Evolutionary conservation across 441 rosid species (phyloP).

Genomic region (Gossypium armourianum): DNA sequence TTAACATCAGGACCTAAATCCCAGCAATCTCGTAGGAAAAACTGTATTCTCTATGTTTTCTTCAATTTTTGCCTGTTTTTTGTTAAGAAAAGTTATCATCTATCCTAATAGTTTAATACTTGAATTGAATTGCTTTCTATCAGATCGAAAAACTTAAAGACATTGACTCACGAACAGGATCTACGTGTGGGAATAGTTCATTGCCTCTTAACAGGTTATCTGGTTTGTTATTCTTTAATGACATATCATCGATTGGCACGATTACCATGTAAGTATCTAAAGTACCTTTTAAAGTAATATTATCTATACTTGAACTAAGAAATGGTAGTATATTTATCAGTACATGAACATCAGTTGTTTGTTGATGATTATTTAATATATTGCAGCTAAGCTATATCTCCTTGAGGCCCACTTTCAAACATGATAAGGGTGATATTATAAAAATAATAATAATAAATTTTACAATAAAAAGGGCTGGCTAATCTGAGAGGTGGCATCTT

Average conservation of each 20-base stretch:
- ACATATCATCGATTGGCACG: neutral
- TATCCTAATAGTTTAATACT: neutral
- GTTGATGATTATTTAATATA: neutral
- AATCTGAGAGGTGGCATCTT: constrained; percentile 34
- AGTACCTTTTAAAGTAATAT: constrained; percentile 5
- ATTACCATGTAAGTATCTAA: constrained; percentile 4
- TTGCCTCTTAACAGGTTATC: constrained; percentile 5
- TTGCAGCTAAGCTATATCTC: constrained; percentile 11
- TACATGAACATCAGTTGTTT: constrained; percentile 3
- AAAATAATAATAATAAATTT: neutral
- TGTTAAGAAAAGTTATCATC: neutral
- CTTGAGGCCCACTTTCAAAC: constrained; percentile 18
- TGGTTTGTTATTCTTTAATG: neutral
- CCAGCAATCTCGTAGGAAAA: constrained; percentile 8
- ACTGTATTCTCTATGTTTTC: neutral
- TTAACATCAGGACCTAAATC: constrained; percentile 29
- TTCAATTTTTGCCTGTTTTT: neutral
- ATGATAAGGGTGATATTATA: constrained; percentile 1
- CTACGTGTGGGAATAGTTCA: constrained; percentile 12
- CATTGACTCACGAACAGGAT: neutral
- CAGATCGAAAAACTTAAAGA: neutral
- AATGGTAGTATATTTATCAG: constrained; percentile 1
- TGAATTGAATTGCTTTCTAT: neutral
- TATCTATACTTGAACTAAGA: neutral
- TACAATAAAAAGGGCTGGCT: constrained; percentile 16